phyloP scores from a whole-genome alignment of 2,329 filamentous ascomycete genomes.

The Colletotrichum cordylinicola region DNA sequence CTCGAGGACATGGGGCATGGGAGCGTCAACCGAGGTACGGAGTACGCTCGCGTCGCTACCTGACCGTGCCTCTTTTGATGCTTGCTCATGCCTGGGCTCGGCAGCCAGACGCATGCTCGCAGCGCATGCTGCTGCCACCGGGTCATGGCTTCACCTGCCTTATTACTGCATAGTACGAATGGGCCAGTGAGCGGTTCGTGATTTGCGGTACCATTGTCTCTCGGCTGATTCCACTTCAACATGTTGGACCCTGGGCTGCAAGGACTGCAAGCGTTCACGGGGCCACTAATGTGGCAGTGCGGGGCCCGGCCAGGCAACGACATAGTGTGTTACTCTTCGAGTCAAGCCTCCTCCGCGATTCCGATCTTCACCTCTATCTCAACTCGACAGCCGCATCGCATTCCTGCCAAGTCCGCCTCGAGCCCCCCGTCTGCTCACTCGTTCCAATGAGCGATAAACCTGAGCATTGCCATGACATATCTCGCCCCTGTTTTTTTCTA shows the following conservation, averaged over 20 bases:
- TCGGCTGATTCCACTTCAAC: conserved; percentile 18
- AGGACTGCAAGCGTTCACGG: conserved; percentile 21
- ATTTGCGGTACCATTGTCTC: conserved; percentile 15
- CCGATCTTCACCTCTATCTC: conserved; percentile 21
- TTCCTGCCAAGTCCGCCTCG: conserved; percentile 18
- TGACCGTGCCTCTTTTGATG: not conserved
- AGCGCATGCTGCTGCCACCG: not conserved
- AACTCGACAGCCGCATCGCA: conserved; percentile 11
- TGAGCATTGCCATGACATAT: conserved; percentile 4
- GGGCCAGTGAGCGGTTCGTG: conserved; percentile 5
- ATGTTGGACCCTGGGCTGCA: conserved; percentile 17
- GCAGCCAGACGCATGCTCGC: not conserved
- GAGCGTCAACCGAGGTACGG: conserved; percentile 1
- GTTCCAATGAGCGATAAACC: conserved; percentile 4
- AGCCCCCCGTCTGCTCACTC: not conserved
- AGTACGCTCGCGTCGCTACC: not conserved
- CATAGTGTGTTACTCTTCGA: conserved; percentile 1
- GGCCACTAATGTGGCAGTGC: conserved; percentile 22
- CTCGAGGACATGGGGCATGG: not conserved
- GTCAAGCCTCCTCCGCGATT: conserved; percentile 23
- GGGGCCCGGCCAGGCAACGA: conserved; percentile 20
- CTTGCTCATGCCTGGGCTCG: not conserved
- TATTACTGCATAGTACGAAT: not conserved
- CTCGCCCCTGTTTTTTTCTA: conserved; percentile 2
- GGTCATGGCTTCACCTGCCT: conserved; percentile 2